phyloP scores from a whole-genome alignment of 768 basidiomycete genomes.

The Kwoniella mangroviensis region DNA sequence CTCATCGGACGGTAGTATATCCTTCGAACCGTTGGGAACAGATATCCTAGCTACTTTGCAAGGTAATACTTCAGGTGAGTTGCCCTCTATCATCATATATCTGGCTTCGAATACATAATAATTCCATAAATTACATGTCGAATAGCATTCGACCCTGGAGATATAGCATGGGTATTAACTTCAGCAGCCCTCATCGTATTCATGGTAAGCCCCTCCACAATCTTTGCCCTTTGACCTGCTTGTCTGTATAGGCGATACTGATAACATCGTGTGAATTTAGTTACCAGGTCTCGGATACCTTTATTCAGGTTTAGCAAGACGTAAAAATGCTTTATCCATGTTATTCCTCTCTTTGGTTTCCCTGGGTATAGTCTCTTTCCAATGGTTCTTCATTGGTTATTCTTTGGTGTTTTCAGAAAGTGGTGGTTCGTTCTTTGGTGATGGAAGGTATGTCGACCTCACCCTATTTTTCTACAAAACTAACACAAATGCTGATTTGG shows the following conservation, averaged over 20 bases:
- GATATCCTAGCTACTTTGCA: conserved; percentile 35
- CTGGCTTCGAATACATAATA: no score
- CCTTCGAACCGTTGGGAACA: conserved; percentile 39
- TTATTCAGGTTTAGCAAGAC: conserved; percentile 84
- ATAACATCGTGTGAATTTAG: conserved; percentile 11
- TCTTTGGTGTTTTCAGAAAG: conserved; percentile 55
- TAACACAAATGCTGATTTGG: background rate
- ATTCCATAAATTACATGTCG: no score
- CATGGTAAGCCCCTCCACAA: conserved; percentile 38
- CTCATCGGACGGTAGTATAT: conserved; percentile 18
- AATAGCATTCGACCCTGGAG: conserved; percentile 50
- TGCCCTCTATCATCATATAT: no score
- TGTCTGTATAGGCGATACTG: background rate
- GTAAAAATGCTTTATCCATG: conserved; percentile 93
- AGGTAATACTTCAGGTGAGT: conserved; percentile 32
- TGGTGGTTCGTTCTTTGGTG: conserved; percentile 56
- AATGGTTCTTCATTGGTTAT: conserved; percentile 59
- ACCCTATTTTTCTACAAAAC: background rate
- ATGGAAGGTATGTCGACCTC: conserved; percentile 42
- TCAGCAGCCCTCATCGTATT: conserved; percentile 50
- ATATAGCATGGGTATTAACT: conserved; percentile 46
- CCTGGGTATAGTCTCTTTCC: conserved; percentile 63
- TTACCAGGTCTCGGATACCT: conserved; percentile 55
- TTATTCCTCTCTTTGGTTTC: conserved; percentile 79
- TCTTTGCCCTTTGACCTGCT: background rate